Evolutionary conservation across 1,284 basidiomycete genomes (phyloP).

Genomic region (Cryptococcus neoformans): DNA sequence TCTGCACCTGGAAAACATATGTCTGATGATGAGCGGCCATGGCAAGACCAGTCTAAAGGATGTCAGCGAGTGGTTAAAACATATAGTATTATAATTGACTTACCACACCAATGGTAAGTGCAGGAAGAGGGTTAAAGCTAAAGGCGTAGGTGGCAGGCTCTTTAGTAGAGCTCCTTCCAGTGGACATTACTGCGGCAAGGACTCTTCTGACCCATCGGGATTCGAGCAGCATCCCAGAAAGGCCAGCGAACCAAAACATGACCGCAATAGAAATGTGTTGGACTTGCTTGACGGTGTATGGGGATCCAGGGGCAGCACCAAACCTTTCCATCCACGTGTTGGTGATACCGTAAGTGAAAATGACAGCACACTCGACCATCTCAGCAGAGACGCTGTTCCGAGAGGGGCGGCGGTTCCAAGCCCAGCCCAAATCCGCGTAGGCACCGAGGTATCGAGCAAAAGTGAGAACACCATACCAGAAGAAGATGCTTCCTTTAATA

Average conservation of each 20-base stretch:
- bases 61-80: neutral
- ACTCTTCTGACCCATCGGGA: constrained; percentile 62
- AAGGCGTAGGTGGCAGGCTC: constrained; percentile 70
- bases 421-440: constrained; percentile 86
- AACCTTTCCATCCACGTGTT: constrained; percentile 98
- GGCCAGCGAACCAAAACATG: constrained; percentile 89
- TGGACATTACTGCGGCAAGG: constrained; percentile 26
- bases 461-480: constrained; percentile 82
- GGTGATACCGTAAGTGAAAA: constrained; percentile 83
- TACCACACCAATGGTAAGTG: constrained; percentile 79
- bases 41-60: constrained; percentile 68
- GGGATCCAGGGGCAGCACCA: constrained; percentile 73
- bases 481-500: constrained; percentile 91
- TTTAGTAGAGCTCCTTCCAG: constrained; percentile 37
- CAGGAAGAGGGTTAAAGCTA: constrained; percentile 93
- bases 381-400: constrained; percentile 64
- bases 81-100: constrained; percentile 9
- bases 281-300: constrained; percentile 87
- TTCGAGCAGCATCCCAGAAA: constrained; percentile 87
- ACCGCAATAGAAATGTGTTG: constrained; percentile 91
- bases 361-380: constrained; percentile 80
- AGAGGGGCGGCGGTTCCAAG: constrained; percentile 68
- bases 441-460: constrained; percentile 91
- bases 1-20: constrained; percentile 69
- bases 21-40: constrained; percentile 95